Evolutionary conservation across 352 stramenopile genomes (phyloP).

Genomic region (Thalassiosira hispida): DNA sequence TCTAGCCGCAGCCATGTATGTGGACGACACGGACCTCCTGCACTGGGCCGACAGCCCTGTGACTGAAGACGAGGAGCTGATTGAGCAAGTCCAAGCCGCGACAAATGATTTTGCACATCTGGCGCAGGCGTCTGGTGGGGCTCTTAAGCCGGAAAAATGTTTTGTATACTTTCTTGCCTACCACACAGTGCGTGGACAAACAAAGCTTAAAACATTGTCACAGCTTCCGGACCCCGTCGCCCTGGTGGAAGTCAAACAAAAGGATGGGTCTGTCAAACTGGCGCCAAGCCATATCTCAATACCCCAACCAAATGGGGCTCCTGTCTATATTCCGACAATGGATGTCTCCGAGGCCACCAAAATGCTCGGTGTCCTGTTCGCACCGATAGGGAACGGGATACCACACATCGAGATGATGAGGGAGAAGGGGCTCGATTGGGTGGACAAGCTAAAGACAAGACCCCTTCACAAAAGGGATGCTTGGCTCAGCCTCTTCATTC

Average conservation of each 20-base stretch:
- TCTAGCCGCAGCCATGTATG: conserved; percentile 17
- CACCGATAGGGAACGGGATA: not conserved
- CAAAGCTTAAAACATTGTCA: not conserved
- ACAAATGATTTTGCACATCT: not conserved
- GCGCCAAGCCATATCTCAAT: conserved; percentile 1
- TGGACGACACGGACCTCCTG: conserved; percentile 25
- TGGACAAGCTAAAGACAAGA: not conserved
- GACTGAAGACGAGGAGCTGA: not conserved
- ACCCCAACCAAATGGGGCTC: not conserved
- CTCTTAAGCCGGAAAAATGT: conserved; percentile 24
- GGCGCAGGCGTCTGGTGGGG: conserved; percentile 4
- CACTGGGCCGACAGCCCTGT: not conserved
- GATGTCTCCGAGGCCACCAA: not conserved
- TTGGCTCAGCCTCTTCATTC: not conserved
- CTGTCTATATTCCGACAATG: not conserved
- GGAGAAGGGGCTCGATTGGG: not conserved
- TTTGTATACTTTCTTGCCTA: conserved; percentile 11
- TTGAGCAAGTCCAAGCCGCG: not conserved
- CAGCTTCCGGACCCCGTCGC: not conserved
- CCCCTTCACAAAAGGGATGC: not conserved
- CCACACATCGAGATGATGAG: not conserved
- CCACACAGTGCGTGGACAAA: not conserved
- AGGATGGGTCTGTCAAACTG: not conserved
- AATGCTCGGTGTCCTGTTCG: conserved; percentile 2
- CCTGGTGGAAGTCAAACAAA: not conserved